phyloP scores from a whole-genome alignment of 495 filamentous ascomycete genomes.

The Penicillium pulvis region DNA sequence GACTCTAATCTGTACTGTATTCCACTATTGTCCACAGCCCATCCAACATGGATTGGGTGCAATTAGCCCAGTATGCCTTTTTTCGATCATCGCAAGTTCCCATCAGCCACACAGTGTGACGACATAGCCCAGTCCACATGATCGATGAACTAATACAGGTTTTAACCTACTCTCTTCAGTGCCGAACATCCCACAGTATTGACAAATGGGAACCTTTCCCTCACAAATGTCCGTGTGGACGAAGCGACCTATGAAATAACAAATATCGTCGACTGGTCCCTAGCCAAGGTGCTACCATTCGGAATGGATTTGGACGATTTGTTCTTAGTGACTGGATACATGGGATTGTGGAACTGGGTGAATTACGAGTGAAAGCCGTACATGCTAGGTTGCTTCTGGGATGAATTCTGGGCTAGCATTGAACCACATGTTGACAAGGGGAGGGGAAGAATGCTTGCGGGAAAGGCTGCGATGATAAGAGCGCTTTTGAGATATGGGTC shows the following conservation, averaged over 20 bases:
- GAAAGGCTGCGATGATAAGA: slow-evolving; percentile 3
- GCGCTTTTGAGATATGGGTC: slow-evolving; percentile 11
- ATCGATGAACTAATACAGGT: neutral
- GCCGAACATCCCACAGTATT: neutral
- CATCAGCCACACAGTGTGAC: slow-evolving; percentile 4
- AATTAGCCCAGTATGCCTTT: slow-evolving; percentile 5
- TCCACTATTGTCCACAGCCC: neutral
- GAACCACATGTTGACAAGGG: neutral
- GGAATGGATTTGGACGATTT: slow-evolving; percentile 9
- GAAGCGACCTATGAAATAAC: slow-evolving; percentile 2
- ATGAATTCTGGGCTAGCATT: slow-evolving; percentile 2
- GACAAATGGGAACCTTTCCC: slow-evolving; percentile 5
- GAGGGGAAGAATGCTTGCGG: neutral
- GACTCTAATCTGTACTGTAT: neutral
- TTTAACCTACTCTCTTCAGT: neutral
- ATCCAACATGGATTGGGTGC: slow-evolving; percentile 4
- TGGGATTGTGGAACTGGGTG: neutral
- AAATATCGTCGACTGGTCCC: slow-evolving; percentile 13
- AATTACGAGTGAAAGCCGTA: neutral
- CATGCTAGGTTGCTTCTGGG: slow-evolving; percentile 4
- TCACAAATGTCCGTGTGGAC: slow-evolving; percentile 2
- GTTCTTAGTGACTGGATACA: slow-evolving; percentile 4
- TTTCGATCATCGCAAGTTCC: slow-evolving; percentile 4
- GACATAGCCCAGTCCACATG: neutral
- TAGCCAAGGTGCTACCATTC: neutral